Evolutionary conservation across 139 green algal species (phyloP), one percentile per base, ranked within the genome.

Genomic region (Closterium sp.): DNA sequence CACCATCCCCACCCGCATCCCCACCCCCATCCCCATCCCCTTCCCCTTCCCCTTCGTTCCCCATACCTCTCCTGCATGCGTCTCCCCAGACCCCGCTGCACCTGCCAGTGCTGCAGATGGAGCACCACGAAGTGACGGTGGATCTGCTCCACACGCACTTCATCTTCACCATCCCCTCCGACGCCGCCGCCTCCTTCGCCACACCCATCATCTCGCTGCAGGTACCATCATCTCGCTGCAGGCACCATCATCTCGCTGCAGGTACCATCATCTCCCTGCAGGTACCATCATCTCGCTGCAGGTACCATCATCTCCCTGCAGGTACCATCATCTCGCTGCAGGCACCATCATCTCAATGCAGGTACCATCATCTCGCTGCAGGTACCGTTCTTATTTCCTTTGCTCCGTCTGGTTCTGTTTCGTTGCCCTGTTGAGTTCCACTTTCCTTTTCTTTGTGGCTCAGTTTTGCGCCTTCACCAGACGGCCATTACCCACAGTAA

Each of bases 131-230:
- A 69, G 36, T 93, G 35, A 91, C 89, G 2, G 55, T 30, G 16
- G 88, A 94, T 38, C n/a, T 93, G 32, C 66, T 86, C 16, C 33
- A 76, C 88, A 94, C 91, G 43, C 91, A 94, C 87, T 94, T 94
- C 32, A 90, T 94, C 28, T 94, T 94, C 86, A 94, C 91, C 84
- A 93, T 94, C 69, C 91, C 91, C 19, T 66, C 35, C 31, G 91
- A 94, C 32, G 88, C 91, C 10, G 66, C 91, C 3, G 30, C 88
- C 16, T 34, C 91, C 25, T 94, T 94, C 31, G 89, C 88, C 16
- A 94, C 91, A 30, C 86, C 91, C 36, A 30, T 92, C 21, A 64
- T 94, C 32, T 87, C 88, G 4, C 34, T 94, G 30, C 89, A 89
- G 88, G 88, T 91, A 34, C 3, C 84, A 87, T 33, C 84, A 87